phyloP scores from a whole-genome alignment of 1,284 basidiomycete species.

The Afroboletus lepidellus region DNA sequence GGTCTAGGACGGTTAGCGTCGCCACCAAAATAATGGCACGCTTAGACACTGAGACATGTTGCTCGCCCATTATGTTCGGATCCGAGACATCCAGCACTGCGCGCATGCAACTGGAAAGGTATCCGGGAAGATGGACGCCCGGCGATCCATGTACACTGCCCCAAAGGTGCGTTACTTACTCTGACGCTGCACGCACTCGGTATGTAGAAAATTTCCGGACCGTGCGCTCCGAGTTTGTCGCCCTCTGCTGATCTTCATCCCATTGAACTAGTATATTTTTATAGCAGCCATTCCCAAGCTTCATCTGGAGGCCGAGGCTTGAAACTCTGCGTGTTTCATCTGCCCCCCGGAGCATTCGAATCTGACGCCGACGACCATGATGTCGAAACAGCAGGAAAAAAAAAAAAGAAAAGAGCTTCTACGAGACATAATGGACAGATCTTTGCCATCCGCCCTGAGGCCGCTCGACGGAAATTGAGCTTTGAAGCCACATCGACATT shows the following conservation, averaged over 20 bases:
- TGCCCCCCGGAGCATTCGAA: neutral
- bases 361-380: neutral
- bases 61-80: neutral
- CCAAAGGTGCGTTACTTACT: neutral
- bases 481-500: neutral
- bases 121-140: neutral
- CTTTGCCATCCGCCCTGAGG: neutral
- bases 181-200: neutral
- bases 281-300: neutral
- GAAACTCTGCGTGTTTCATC: slow-evolving; percentile 1
- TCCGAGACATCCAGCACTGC: neutral
- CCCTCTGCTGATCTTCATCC: neutral
- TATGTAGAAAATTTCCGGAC: neutral
- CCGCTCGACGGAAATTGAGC: neutral
- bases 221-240: neutral
- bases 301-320: neutral
- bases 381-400: neutral
- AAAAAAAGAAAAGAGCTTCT: no score
- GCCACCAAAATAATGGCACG: neutral
- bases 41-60: neutral
- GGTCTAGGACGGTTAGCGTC: neutral
- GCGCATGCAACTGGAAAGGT: neutral
- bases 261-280: neutral
- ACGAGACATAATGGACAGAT: no score
- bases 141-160: neutral